These are phyloP conservation scores for Dryadomyces quercus-mongolicae DNA, from an alignment of 2,329 filamentous ascomycete species.

Conservation along the genomic window DNA sequence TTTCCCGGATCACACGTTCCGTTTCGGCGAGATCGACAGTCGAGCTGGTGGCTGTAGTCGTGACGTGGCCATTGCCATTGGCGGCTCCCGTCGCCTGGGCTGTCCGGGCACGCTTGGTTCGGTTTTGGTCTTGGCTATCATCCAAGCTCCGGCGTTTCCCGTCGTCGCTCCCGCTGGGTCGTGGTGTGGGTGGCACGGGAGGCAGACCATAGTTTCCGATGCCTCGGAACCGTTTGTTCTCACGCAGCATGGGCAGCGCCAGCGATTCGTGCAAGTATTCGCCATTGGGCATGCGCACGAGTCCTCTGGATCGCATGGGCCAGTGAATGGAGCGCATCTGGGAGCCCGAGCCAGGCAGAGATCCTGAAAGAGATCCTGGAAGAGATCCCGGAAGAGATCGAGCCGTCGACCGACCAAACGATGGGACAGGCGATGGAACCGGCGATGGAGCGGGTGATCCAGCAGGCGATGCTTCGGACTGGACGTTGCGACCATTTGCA, in stretches of 20 bases:
- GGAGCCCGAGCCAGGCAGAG: background rate
- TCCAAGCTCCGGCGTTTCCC: background rate
- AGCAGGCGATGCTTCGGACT: too few species aligned
- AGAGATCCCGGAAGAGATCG: background rate
- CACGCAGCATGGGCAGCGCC: conserved; percentile 24
- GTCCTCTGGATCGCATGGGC: conserved; percentile 35
- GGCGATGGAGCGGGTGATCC: too few species aligned
- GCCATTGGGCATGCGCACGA: conserved; percentile 15
- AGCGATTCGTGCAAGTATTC: conserved; percentile 33
- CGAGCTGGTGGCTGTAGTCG: conserved; percentile 3
- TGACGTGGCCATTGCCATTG: background rate
- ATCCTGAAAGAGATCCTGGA: background rate
- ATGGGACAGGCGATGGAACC: background rate
- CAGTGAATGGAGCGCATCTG: conserved; percentile 18
- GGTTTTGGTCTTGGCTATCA: background rate
- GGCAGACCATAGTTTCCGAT: conserved; percentile 24
- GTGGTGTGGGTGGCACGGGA: background rate
- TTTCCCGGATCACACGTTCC: conserved; percentile 27
- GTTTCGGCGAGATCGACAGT: conserved; percentile 8
- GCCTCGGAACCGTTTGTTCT: conserved; percentile 26
- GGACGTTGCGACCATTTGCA: too few species aligned
- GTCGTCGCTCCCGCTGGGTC: background rate
- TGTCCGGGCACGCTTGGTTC: background rate
- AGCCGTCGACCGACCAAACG: background rate
- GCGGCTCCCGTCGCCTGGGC: background rate